Evolutionary conservation across 768 basidiomycete genomes (phyloP).

Genomic region (Termitomyces titanicus): DNA sequence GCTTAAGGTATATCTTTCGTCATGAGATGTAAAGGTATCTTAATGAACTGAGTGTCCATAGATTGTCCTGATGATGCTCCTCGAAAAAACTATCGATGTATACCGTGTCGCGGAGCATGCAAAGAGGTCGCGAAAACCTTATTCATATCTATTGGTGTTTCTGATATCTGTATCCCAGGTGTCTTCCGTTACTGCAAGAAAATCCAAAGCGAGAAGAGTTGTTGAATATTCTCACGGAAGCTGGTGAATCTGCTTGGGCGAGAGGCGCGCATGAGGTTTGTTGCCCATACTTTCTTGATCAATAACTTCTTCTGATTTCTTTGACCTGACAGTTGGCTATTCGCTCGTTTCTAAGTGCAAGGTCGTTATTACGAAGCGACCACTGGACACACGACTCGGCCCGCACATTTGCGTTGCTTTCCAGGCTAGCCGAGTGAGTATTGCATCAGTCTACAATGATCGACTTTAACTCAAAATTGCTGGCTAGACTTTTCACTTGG

Average conservation of each 20-base stretch:
- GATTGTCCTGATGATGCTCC: conserved; percentile 72
- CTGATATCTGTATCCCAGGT: conserved; percentile 32
- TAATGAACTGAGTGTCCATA: conserved; percentile 16
- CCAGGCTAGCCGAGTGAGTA: conserved; percentile 60
- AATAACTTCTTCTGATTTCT: not conserved
- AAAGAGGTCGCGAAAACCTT: conserved; percentile 38
- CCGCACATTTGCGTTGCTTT: conserved; percentile 50
- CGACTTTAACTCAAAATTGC: not conserved
- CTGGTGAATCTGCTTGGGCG: conserved; percentile 67
- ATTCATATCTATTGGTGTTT: not conserved
- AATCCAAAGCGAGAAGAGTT: conserved; percentile 60
- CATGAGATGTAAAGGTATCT: not conserved
- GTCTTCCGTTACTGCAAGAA: conserved; percentile 56
- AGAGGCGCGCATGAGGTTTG: conserved; percentile 73
- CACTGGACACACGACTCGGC: conserved; percentile 48
- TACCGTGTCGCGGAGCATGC: conserved; percentile 72
- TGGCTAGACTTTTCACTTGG: conserved; percentile 56
- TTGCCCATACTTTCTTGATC: not conserved
- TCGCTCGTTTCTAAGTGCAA: conserved; percentile 58
- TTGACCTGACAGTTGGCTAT: conserved; percentile 46
- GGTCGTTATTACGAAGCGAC: conserved; percentile 47
- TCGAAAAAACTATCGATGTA: conserved; percentile 56
- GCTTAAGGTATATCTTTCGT: conserved; percentile 44
- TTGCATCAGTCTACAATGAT: not conserved
- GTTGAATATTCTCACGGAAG: conserved; percentile 57